Conservation (phyloP, 192 early-diverging fungal genomes). For the Spizellomyces sp. region DNA sequence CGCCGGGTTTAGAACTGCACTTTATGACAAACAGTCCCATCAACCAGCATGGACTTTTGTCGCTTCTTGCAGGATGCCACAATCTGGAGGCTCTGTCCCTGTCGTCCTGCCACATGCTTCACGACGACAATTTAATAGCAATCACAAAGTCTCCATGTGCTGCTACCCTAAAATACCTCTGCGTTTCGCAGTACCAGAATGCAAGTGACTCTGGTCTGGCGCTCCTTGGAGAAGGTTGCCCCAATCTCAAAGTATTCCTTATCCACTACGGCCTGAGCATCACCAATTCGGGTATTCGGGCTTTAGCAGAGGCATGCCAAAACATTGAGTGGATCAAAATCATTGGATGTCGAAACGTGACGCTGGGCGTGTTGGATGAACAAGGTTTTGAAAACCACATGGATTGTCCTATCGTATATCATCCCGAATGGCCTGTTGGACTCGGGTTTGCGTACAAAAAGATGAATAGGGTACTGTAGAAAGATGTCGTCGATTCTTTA, state of each 20-base stretch:
- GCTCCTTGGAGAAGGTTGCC: neutral
- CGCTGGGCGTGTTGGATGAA: constrained; percentile 16
- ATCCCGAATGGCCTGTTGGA: constrained; percentile 10
- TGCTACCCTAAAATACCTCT: constrained; percentile 10
- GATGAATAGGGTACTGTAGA: neutral
- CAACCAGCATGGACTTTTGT: neutral
- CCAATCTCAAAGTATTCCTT: constrained; percentile 6
- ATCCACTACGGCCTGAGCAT: neutral
- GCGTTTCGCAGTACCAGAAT: neutral
- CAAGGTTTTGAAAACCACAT: constrained; percentile 8
- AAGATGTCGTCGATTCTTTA: too few species aligned
- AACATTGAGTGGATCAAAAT: constrained; percentile 16
- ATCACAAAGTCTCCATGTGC: neutral
- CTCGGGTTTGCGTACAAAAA: constrained; percentile 11
- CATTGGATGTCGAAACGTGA: constrained; percentile 6
- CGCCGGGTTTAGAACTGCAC: constrained; percentile 13
- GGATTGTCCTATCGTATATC: constrained; percentile 19
- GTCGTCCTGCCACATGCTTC: constrained; percentile 12
- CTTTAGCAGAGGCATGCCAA: neutral
- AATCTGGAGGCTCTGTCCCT: constrained; percentile 15
- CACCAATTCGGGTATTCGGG: constrained; percentile 8
- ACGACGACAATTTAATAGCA: neutral
- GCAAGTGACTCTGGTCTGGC: neutral
- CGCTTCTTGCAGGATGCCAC: neutral
- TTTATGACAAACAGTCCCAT: constrained; percentile 11